Evolutionary conservation across 2,329 filamentous ascomycete species (phyloP).

Genomic region (Emericellopsis atlantica): DNA sequence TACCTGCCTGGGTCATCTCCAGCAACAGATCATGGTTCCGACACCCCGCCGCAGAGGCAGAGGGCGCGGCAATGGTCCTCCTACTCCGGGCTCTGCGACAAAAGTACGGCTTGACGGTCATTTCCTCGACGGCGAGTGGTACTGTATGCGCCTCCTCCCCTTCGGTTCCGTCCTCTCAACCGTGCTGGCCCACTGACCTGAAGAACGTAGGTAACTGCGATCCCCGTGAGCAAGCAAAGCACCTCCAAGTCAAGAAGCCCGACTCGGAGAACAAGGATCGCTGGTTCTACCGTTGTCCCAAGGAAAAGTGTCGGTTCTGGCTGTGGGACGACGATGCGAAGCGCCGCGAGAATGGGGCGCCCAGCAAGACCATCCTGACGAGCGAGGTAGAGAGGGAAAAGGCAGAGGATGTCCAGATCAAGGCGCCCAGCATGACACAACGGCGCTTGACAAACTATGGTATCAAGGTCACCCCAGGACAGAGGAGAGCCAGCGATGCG

Average conservation of each 20-base stretch:
- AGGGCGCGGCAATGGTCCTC: too few species aligned
- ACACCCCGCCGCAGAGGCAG: too few species aligned
- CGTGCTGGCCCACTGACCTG: not conserved
- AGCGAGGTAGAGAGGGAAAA: not conserved
- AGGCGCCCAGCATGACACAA: not conserved
- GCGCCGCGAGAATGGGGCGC: constrained; percentile 12
- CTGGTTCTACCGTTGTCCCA: constrained; percentile 27
- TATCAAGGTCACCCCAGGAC: not conserved
- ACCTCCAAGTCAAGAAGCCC: constrained; percentile 21
- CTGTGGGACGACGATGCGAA: constrained; percentile 27
- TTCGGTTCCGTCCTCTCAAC: not conserved
- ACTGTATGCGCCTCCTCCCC: constrained; percentile 15
- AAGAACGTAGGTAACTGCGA: constrained; percentile 24
- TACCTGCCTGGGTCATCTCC: too few species aligned
- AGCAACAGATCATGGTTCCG: too few species aligned
- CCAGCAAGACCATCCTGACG: not conserved
- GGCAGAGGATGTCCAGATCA: not conserved
- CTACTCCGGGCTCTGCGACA: constrained; percentile 12
- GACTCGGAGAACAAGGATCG: constrained; percentile 23
- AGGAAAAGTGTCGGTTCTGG: constrained; percentile 28
- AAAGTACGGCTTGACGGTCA: constrained; percentile 17
- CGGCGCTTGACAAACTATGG: not conserved
- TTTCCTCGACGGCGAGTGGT: constrained; percentile 20
- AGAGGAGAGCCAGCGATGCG: not conserved
- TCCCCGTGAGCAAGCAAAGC: constrained; percentile 21